Evolutionary conservation across 768 basidiomycete genomes (phyloP), one percentile per base, ranked within the genome.

Genomic region (Lactifluus hygrophoroides): DNA sequence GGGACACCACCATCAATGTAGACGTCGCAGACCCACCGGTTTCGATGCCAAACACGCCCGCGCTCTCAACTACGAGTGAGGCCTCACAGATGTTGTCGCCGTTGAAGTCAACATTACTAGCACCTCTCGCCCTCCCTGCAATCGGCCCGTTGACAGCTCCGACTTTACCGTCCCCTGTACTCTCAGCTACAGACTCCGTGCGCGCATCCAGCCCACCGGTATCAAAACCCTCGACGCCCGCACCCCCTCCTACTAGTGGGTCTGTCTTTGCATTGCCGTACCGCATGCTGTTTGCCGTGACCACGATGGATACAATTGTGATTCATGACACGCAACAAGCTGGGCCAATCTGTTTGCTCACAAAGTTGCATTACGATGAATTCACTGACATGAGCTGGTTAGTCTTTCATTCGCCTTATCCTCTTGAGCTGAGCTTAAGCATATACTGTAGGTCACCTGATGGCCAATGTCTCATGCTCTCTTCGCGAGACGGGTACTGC

Each of bases 251-350:
- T 3, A 70, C 66, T 27, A 77, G 80, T 0, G 81, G 79, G 16
- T 86, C 90, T 14, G 76, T 96, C 3, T 97, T 98, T 68, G 82
- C 89, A 9, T 72, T 98, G 48, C 90, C 94, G 3, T 97, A 98
- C 71, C 80, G 96, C 51, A 89, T 97, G 86, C 72, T 97, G 43
- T 98, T 88, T 66, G 92, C 96, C 1, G 92, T 98, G 16, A 88
- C 93, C 49, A 96, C 95, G 21, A 96, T 94, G 84, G 96, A 99
- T 71, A 86, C 91, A 0, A 84, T 99, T 45, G 80, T 89, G 27
- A 86, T 99, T 52, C 94, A 99, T 68, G 96, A 99, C 69, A 98
- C 94, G 4, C 96, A 98, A 73, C 95, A 98, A 74, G 81, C 90
- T 1, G 83, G 86, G 3, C 96, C 96, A 0, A 80, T 97, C 51